Evolutionary conservation across 2,329 filamentous ascomycete genomes (phyloP), one percentile per base, ranked within the genome.

Genomic region (Elsinoe australis): DNA sequence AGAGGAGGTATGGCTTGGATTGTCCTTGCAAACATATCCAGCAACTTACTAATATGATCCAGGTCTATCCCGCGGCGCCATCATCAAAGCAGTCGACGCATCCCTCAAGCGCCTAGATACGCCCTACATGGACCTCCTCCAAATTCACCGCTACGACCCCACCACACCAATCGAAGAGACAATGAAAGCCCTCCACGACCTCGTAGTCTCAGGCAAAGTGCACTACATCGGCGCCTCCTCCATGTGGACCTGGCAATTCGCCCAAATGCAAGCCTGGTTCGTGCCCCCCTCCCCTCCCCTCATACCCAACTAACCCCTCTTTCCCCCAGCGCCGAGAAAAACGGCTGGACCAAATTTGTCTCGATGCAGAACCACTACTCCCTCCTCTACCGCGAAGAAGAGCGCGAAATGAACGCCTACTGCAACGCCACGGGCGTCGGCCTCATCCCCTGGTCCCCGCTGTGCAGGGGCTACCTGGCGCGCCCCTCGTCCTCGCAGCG

Each of bases 351-450:
- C 14, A 75, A 79, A 58, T 80, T 81, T 55, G 66, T 79, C 52
- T 71, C 66, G 1, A 80, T 80, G 77, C 77, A 80, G 52, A 75
- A 75, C 21, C 70, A 72, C 38, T 73, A 80, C 58, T 79, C 77
- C 53, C 64, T 78, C 0, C 58, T 76, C 2, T 80, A 80, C 59
- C 71, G 80, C 3, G 80, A 84, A 56, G 80, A 83, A 53, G 78
- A 78, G 58, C 63, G 73, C 2, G 74, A 77, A 53, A 77, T 78
- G 74, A 73, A 66, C 49, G 66, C 66, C 14, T 72, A 68, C 39
- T 75, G 73, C 52, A 58, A 66, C 9, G 61, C 66, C 26, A 71
- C 68, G 3, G 73, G 73, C 4, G 69, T 75, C 21, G 72, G 70
- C 2, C 52, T 72, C 14, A 71, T 75, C 51, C 71, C 68, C 3